Evolutionary conservation across 2,329 filamentous ascomycete genomes (phyloP), one percentile per base, ranked within the genome.

Genomic region (Plectosphaerella cucumerina): DNA sequence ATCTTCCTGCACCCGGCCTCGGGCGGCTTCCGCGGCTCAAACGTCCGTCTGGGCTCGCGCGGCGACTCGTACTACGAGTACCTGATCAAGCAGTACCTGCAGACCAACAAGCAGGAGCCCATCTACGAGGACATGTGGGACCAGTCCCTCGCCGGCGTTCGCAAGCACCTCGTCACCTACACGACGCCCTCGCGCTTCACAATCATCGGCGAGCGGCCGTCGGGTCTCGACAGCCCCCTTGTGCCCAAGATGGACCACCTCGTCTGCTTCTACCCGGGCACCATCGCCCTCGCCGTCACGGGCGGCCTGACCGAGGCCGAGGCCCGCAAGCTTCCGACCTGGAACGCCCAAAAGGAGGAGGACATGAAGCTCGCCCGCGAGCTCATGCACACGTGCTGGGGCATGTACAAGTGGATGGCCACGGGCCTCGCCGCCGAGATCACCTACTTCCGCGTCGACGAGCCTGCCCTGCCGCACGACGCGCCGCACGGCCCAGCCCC

Each of bases 21-120:
- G 12, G 94, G 94, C 51, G 73, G 83, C 49, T 99, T 97, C 70
- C 80, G 83, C 47, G 90, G 90, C 18, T 71, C 84, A 18, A 96
- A 97, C 63, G 93, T 99, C 62, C 88, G 94, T 17, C 78, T 97
- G 20, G 94, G 94, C 37, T 97, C 90, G 66, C 84, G 94, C 54
- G 94, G 94, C 44, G 94, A 99, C 73, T 97, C 92, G 45, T 99
- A 97, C 72, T 99, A 99, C 71, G 90, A 99, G 71, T 99, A 99
- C 67, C 82, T 99, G 47, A 95, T 97, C 75, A 99, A 99, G 73
- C 94, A 99, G 68, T 97, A 96, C 65, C 78, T 97, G 18, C 94
- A 99, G 69, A 99, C 94, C 12, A 89, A 89, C 51, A 84, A 88
- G 65, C 78, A 92, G 62, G 93, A 99, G 66, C 77, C 84, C 0